Conservation (phyloP, 2,329 filamentous ascomycete species). For the Claviceps sp. region DNA sequence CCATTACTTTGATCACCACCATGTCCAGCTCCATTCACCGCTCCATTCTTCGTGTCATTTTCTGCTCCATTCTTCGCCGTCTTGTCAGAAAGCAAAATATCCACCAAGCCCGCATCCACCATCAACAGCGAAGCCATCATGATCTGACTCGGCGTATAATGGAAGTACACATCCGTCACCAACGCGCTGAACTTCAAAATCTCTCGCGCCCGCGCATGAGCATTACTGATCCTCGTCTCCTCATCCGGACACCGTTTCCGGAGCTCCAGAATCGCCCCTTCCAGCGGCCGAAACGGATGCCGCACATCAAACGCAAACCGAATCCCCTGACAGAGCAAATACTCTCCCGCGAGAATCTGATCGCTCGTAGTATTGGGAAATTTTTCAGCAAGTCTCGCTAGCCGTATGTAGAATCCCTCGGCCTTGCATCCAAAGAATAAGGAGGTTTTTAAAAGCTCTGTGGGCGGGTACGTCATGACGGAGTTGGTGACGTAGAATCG, state of each 20-base stretch:
- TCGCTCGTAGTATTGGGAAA: slow-evolving; percentile 61
- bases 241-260: slow-evolving; percentile 51
- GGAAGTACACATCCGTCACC: slow-evolving; percentile 91
- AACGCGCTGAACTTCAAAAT: slow-evolving; percentile 68
- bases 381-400: slow-evolving; percentile 51
- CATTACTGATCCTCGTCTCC: slow-evolving; percentile 37
- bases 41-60: too few species aligned
- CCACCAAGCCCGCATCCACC: slow-evolving; percentile 52
- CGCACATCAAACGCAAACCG: slow-evolving; percentile 88
- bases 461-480: slow-evolving; percentile 89
- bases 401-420: slow-evolving; percentile 65
- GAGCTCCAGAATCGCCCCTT: slow-evolving; percentile 77
- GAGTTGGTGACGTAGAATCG: slow-evolving; percentile 95
- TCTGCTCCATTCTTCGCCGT: slow-evolving; percentile 12
- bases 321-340: slow-evolving; percentile 80
- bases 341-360: slow-evolving; percentile 81
- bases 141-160: slow-evolving; percentile 89
- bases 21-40: too few species aligned
- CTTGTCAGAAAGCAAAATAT: slow-evolving; percentile 28
- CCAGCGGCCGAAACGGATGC: slow-evolving; percentile 78
- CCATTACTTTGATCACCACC: too few species aligned
- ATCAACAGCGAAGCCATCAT: slow-evolving; percentile 71
- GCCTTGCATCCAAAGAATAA: slow-evolving; percentile 91
- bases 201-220: slow-evolving; percentile 60
- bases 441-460: slow-evolving; percentile 76